Conservation (phyloP, 768 basidiomycete species). For the Omphalotus guepiniiformis region DNA sequence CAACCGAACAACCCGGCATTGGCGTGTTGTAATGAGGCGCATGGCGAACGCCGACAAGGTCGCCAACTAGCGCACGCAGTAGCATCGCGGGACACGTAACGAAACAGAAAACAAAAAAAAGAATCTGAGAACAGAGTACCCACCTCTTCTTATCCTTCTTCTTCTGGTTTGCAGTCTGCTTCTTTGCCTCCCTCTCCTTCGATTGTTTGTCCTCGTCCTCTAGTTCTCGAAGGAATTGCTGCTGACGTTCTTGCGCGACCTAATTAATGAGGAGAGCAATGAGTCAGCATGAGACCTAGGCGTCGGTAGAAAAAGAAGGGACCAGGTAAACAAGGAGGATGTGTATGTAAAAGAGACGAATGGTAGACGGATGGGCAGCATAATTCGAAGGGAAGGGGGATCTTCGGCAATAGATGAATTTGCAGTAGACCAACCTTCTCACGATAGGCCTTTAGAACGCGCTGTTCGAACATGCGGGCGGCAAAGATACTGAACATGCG, state of each 20-base stretch:
- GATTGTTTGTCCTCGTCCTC: constrained; percentile 90
- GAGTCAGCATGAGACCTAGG: no score
- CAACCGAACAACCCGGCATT: no score
- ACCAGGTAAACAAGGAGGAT: constrained; percentile 14
- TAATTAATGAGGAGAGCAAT: no score
- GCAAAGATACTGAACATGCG: constrained; percentile 99
- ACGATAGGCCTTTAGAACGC: constrained; percentile 93
- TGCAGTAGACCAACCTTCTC: constrained; percentile 57
- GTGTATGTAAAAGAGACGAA: no score
- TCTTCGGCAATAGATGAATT: not conserved
- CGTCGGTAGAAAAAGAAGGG: no score
- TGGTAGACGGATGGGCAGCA: not conserved
- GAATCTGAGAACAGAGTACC: constrained; percentile 16
- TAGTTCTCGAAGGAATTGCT: constrained; percentile 88
- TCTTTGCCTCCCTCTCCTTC: constrained; percentile 89
- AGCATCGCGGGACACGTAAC: no score
- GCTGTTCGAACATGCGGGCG: constrained; percentile 98
- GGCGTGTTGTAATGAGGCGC: no score
- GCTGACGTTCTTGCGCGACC: constrained; percentile 92
- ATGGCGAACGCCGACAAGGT: no score
- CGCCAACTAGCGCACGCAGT: no score
- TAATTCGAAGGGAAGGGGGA: not conserved
- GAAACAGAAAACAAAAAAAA: no score
- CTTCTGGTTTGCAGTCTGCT: constrained; percentile 95
- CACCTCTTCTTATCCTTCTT: constrained; percentile 96